These are phyloP conservation scores for Leptographium radiaticola DNA, from an alignment of 2,329 filamentous ascomycete genomes.

Conservation along the genomic window DNA sequence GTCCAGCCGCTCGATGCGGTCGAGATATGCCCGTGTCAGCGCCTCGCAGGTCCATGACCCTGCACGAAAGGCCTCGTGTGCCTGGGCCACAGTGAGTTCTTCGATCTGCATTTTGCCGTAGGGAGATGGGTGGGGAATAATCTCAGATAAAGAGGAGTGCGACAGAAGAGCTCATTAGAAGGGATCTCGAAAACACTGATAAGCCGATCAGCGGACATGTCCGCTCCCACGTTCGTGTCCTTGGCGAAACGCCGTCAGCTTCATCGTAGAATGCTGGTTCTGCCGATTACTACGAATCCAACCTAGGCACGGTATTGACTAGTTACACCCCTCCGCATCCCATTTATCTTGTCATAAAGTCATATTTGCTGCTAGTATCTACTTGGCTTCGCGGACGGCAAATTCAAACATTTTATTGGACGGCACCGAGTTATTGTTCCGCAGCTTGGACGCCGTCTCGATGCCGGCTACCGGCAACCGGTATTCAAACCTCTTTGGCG, in stretches of 20 bases:
- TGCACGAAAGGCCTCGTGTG: constrained; percentile 9
- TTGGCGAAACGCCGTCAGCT: too few relatives aligned
- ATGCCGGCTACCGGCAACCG: constrained; percentile 45
- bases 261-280: too few relatives aligned
- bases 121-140: too few relatives aligned
- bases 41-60: constrained; percentile 6
- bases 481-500: constrained; percentile 35
- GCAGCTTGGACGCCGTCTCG: constrained; percentile 36
- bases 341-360: too few relatives aligned
- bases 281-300: too few relatives aligned
- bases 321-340: too few relatives aligned
- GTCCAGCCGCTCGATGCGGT: constrained; percentile 10
- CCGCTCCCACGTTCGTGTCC: too few relatives aligned
- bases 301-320: too few relatives aligned
- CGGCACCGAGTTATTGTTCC: constrained; percentile 33
- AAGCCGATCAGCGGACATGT: too few relatives aligned
- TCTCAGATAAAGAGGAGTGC: too few relatives aligned
- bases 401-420: constrained; percentile 43
- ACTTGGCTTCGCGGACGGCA: constrained; percentile 11
- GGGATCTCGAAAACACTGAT: too few relatives aligned
- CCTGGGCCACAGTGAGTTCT: constrained; percentile 12
- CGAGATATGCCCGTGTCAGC: background rate
- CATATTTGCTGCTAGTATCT: background rate
- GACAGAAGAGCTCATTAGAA: too few relatives aligned
- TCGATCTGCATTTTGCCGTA: background rate